Evolutionary conservation across 768 basidiomycete species (phyloP).

Genomic region (Collybiopsis confluens): DNA sequence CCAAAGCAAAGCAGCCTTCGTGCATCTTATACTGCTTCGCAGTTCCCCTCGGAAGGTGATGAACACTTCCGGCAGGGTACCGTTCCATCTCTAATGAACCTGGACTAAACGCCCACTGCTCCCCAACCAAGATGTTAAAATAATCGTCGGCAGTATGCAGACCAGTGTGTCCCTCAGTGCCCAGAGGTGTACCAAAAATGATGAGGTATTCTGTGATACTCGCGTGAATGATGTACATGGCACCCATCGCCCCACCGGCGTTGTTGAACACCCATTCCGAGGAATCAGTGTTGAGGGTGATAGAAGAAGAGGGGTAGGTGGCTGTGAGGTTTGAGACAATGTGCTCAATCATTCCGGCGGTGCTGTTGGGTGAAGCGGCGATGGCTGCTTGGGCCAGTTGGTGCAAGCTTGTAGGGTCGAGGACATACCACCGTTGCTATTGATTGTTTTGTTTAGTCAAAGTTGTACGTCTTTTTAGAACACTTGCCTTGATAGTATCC

Average conservation of each 20-base stretch:
- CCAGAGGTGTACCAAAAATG: slow-evolving; percentile 93
- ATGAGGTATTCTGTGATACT: slow-evolving; percentile 96
- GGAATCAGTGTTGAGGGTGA: slow-evolving; percentile 51
- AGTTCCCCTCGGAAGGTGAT: slow-evolving; percentile 75
- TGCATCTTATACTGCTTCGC: slow-evolving; percentile 99
- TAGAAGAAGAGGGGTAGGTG: slow-evolving; percentile 59
- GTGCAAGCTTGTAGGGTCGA: slow-evolving; percentile 71
- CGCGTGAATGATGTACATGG: slow-evolving; percentile 97
- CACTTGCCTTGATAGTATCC: slow-evolving; percentile 59
- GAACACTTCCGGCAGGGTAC: slow-evolving; percentile 81
- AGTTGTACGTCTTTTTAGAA: not conserved
- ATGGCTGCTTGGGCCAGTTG: slow-evolving; percentile 73
- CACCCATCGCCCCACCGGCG: slow-evolving; percentile 96
- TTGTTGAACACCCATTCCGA: slow-evolving; percentile 96
- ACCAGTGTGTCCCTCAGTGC: slow-evolving; percentile 95
- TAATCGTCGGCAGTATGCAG: slow-evolving; percentile 97
- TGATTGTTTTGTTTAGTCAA: too few species aligned
- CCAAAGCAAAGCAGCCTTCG: slow-evolving; percentile 91
- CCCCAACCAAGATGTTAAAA: slow-evolving; percentile 91
- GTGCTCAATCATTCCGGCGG: slow-evolving; percentile 70
- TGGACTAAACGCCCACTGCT: slow-evolving; percentile 89
- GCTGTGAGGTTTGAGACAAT: slow-evolving; percentile 77
- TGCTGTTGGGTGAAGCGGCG: slow-evolving; percentile 55
- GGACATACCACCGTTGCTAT: slow-evolving; percentile 84
- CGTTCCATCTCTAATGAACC: slow-evolving; percentile 82